Evolutionary conservation across 306 rosid species (phyloP), one percentile per base, ranked within the genome.

Genomic region (Fagus sylvatica): DNA sequence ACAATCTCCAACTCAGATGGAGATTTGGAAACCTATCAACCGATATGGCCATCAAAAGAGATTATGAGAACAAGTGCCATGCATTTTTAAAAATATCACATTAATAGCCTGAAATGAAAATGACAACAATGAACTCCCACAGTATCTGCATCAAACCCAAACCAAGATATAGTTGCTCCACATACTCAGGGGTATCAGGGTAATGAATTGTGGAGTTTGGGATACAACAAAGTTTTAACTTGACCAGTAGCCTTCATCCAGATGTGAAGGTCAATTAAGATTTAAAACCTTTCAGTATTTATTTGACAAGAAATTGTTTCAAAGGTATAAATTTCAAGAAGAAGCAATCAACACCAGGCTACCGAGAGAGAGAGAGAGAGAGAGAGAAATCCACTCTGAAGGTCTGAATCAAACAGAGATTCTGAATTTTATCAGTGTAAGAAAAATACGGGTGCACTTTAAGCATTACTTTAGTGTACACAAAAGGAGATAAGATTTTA

Each of bases 1-100:
- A 93, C 87, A 68, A 89, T 83, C 90, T 95, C 98, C 89, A 92
- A 79, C 73, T 89, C 95, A 82, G 98, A 95, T 49, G 98, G 89
- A 49, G 88, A 85, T 84, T 84, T 87, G 74, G 91, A 88, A 84
- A 89, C 95, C 98, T 95, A 81, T 33, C 33, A 40, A 13, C 71
- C 76, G 73, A 71, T 60, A 78, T 48, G 76, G 75, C 72, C 65
- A 72, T 61, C 70, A 85, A 55, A 76, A 72, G 80, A 71, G 48
- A 74, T 61, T 68, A 78, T 65, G 80, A 67, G 80, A 75, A 53
- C 39, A 67, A 53, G 48, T 11, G 53, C 53, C n/a, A 19, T 59
- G 46, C 59, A 33, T 73, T 22, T 81, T 32, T 59, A 30, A 12
- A 28, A 30, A 17, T 28, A 62, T 74, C 80, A 61, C 59, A 16